These are phyloP conservation scores for Cyclotella kingstonii DNA, from an alignment of 108 stramenopile species.

Conservation along the genomic window DNA sequence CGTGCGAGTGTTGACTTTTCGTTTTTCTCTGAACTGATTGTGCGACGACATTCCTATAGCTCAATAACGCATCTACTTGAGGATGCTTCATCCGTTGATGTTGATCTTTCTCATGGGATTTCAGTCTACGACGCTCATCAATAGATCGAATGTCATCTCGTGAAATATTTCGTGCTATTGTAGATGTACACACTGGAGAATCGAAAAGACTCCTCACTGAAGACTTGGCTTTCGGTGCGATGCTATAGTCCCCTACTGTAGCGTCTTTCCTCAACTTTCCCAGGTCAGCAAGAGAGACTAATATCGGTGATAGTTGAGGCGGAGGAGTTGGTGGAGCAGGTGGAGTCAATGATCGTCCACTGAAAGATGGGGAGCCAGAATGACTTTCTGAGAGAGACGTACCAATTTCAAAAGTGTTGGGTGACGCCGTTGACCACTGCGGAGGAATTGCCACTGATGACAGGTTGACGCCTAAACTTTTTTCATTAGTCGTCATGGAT, in stretches of 20 bases:
- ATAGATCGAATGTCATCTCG: slow-evolving; percentile 57
- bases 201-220: slow-evolving; percentile 38
- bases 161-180: slow-evolving; percentile 46
- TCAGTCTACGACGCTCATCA: slow-evolving; percentile 22
- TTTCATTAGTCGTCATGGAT: neutral
- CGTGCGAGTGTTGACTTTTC: slow-evolving; percentile 20
- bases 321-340: slow-evolving; percentile 65
- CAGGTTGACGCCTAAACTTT: neutral
- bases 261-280: slow-evolving; percentile 37
- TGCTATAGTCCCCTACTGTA: slow-evolving; percentile 11
- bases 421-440: neutral
- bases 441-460: neutral
- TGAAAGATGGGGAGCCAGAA: slow-evolving; percentile 6
- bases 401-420: neutral
- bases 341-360: slow-evolving; percentile 47
- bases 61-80: slow-evolving; percentile 40
- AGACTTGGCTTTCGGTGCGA: neutral
- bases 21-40: slow-evolving; percentile 25
- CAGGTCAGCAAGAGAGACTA: slow-evolving; percentile 71
- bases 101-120: slow-evolving; percentile 18
- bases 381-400: neutral
- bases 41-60: slow-evolving; percentile 48
- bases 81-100: slow-evolving; percentile 31
- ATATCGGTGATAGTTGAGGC: slow-evolving; percentile 68
- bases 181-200: slow-evolving; percentile 22